These are phyloP conservation scores for Leccinum holopus DNA, from an alignment of 1,284 basidiomycete genomes.

Conservation along the genomic window DNA sequence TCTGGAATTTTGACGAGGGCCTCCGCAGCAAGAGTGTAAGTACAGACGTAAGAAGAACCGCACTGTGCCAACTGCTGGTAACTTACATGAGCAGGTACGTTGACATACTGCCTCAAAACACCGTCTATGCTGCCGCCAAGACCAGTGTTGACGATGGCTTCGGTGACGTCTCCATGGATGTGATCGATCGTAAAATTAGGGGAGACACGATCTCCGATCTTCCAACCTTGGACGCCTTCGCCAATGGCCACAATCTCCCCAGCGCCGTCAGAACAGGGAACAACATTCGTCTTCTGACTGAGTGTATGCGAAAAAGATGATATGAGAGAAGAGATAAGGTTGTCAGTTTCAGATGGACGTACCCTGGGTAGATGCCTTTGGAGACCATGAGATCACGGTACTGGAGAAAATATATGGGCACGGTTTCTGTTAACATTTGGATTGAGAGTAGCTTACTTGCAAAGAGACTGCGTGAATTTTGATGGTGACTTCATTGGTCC, in stretches of 20 bases:
- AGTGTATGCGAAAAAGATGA: neutral
- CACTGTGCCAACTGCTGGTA: neutral
- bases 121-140: constrained; percentile 55
- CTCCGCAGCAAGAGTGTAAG: constrained; percentile 19
- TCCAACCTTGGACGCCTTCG: constrained; percentile 49
- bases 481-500: constrained; percentile 45
- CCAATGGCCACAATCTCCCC: constrained; percentile 60
- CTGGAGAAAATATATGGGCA: constrained; percentile 22
- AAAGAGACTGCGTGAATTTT: constrained; percentile 53
- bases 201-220: constrained; percentile 55
- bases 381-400: constrained; percentile 46
- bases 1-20: constrained; percentile 45
- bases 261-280: constrained; percentile 62
- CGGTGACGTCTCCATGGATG: constrained; percentile 40
- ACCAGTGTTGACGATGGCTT: constrained; percentile 32
- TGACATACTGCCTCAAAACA: constrained; percentile 54
- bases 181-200: constrained; percentile 45
- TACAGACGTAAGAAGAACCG: neutral
- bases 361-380: constrained; percentile 34
- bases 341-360: neutral
- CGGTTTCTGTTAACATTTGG: neutral
- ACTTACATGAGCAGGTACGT: constrained; percentile 45
- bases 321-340: neutral
- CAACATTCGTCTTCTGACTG: constrained; percentile 33
- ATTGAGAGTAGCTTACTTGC: constrained; percentile 30